These are phyloP conservation scores for Cyamopsis tetragonoloba DNA, from an alignment of 306 rosid genomes.

Conservation along the genomic window DNA sequence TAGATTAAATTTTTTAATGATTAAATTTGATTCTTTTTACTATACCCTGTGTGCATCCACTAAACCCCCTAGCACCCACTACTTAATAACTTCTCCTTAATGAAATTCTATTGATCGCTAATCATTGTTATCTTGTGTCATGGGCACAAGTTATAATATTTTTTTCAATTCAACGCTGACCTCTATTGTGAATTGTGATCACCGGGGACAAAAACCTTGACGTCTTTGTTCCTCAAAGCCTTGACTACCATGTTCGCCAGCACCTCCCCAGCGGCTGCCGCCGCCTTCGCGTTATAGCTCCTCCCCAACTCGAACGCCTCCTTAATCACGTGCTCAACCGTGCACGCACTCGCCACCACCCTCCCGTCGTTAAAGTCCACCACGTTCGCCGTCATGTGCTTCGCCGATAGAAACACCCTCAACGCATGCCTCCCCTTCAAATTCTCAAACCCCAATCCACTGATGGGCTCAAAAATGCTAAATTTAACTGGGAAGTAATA, in stretches of 20 bases:
- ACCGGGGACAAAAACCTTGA: neutral
- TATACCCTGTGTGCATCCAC: too few relatives aligned
- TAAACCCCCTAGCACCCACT: too few relatives aligned
- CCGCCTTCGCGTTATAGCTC: conserved; percentile 22
- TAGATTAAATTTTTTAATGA: too few relatives aligned
- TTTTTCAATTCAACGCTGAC: neutral
- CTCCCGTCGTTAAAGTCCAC: conserved; percentile 25
- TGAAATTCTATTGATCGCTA: too few relatives aligned
- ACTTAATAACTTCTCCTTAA: too few relatives aligned
- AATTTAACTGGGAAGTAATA: neutral
- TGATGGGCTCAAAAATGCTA: neutral
- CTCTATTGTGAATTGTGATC: neutral
- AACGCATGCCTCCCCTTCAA: conserved; percentile 29
- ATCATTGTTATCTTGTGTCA: too few relatives aligned
- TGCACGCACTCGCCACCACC: conserved; percentile 40
- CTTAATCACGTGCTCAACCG: conserved; percentile 36
- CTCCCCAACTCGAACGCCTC: conserved; percentile 38
- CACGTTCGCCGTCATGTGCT: conserved; percentile 51
- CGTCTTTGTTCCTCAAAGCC: conserved; percentile 39
- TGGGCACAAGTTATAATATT: too few relatives aligned
- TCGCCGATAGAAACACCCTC: conserved; percentile 32
- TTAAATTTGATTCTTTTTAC: too few relatives aligned
- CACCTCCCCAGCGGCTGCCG: conserved; percentile 36
- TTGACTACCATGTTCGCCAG: conserved; percentile 42
- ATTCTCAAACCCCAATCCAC: too few relatives aligned